Evolutionary conservation across 345 rosid species (phyloP), one percentile per base, ranked within the genome.

Genomic region (Durio zibethinus): DNA sequence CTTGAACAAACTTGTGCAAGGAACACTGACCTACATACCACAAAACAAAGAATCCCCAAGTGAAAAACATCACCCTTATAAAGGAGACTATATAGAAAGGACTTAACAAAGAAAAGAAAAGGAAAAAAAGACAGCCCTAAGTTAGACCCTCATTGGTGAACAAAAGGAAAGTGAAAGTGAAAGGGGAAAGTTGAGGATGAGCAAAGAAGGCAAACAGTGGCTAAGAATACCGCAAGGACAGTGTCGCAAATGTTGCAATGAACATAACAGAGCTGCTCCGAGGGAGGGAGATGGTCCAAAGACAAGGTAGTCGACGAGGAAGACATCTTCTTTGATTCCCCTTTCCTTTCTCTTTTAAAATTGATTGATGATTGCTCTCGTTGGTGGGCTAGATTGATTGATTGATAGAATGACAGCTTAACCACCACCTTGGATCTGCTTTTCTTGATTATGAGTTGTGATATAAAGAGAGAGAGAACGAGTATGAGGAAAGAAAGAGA

Each of bases 191-290:
- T 1, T 14, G 62, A 48, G 5, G 10, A 29, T 31, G 43, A 60
- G 15, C 6, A 47, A 21, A 18, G 20, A 54, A 23, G 62, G 61
- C 15, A 36, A 38, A 42, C 0, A 42, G 42, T 25, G 11, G 20
- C 7, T 5, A 31, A 42, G 54, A 74, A 79, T 84, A 88, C 91
- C 83, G 89, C 89, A 60, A 88, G 89, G 80, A 84, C 84, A 77
- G 91, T 88, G 83, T 88, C 88, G 75, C 91, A 88, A 67, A 83
- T 74, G 86, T 84, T 83, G 89, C 91, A 86, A 79, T 83, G 86
- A 80, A 86, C 89, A 50, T 86, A 88, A 76, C 91, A 88, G 82
- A 88, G 89, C 83, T 88, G 88, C 78, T 88, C 88, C 66, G 88
- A 86, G 76, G 87, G 72, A 76, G 78, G 78, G 50, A 76, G 72